Percentiles rank a stretch among this genome's conserved stretches.
Conservation (phyloP, 225 moss, liverwort and hornwort species). For the Straminergon stramineum region DNA sequence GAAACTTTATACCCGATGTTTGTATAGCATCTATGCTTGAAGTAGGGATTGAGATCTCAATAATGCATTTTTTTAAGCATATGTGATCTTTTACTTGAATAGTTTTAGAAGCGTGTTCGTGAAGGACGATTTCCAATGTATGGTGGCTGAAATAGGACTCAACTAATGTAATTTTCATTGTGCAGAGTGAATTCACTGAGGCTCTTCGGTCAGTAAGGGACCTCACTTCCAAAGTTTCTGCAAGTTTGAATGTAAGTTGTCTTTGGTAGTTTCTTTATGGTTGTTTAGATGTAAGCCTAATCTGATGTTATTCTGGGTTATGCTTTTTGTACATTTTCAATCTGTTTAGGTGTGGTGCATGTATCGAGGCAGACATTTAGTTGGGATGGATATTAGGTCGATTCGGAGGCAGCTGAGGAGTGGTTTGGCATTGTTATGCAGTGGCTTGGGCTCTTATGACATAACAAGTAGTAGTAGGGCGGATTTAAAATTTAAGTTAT, state of each 20-base stretch:
- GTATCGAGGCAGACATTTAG: neutral
- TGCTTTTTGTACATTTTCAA: neutral
- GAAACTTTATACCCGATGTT: neutral
- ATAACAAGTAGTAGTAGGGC: neutral
- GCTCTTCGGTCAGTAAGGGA: conserved; percentile 68
- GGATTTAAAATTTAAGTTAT: neutral
- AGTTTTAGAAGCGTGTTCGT: neutral
- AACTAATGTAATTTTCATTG: neutral
- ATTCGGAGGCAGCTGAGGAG: neutral
- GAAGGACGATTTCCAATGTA: neutral
- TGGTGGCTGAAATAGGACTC: neutral
- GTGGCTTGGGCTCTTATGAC: neutral
- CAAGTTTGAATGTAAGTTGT: conserved; percentile 56
- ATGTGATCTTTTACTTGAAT: neutral
- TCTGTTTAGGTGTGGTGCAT: neutral
- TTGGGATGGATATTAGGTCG: neutral
- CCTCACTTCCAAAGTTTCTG: conserved; percentile 53
- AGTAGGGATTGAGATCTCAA: neutral
- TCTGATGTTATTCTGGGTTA: neutral
- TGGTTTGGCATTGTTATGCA: neutral
- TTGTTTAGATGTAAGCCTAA: neutral
- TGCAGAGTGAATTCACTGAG: conserved; percentile 59
- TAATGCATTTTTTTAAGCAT: neutral
- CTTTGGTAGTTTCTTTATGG: neutral
- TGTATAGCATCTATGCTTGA: neutral